A percentile compares a stretch with the other conserved stretches of the same genome.
Conservation (phyloP, 371 early-diverging fungal genomes). For the Mucor plumbeus region DNA sequence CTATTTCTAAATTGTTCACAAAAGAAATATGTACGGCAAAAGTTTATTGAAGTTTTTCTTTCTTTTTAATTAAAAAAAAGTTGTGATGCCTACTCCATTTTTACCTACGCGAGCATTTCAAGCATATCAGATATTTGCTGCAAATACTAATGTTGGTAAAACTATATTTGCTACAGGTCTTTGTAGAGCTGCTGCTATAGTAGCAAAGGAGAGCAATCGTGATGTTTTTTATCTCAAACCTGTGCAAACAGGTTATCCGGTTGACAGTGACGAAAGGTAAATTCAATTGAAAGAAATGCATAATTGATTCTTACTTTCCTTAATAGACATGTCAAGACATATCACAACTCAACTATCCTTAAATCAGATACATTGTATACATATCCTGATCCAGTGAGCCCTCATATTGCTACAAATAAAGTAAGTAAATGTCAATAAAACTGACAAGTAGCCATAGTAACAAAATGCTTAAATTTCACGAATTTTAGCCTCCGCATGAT, state of each 20-base stretch:
- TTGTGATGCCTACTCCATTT: slow-evolving; percentile 46
- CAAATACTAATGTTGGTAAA: slow-evolving; percentile 89
- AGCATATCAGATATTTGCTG: slow-evolving; percentile 75
- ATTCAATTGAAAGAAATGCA: background rate
- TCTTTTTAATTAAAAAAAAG: slow-evolving; percentile 5
- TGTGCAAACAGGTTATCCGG: slow-evolving; percentile 85
- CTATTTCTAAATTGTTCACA: background rate
- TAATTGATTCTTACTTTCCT: background rate
- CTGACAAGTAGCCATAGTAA: background rate
- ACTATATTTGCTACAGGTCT: slow-evolving; percentile 78
- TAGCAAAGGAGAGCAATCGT: slow-evolving; percentile 46
- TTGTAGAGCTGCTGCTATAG: slow-evolving; percentile 59
- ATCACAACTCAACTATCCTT: slow-evolving; percentile 39
- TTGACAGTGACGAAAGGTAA: slow-evolving; percentile 79
- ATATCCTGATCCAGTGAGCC: slow-evolving; percentile 80
- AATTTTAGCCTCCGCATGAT: slow-evolving; percentile 53
- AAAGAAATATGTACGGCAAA: background rate
- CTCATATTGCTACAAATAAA: slow-evolving; percentile 71
- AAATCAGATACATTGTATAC: slow-evolving; percentile 63
- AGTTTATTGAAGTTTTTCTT: slow-evolving; percentile 5
- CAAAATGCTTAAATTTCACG: background rate
- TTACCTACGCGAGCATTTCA: slow-evolving; percentile 65
- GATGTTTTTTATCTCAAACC: slow-evolving; percentile 79
- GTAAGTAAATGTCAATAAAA: slow-evolving; percentile 34
- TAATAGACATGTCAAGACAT: slow-evolving; percentile 65